Base-by-base conservation (phyloP, 495 filamentous ascomycete genomes). In the Xanthoparmelia taractica region DNA sequence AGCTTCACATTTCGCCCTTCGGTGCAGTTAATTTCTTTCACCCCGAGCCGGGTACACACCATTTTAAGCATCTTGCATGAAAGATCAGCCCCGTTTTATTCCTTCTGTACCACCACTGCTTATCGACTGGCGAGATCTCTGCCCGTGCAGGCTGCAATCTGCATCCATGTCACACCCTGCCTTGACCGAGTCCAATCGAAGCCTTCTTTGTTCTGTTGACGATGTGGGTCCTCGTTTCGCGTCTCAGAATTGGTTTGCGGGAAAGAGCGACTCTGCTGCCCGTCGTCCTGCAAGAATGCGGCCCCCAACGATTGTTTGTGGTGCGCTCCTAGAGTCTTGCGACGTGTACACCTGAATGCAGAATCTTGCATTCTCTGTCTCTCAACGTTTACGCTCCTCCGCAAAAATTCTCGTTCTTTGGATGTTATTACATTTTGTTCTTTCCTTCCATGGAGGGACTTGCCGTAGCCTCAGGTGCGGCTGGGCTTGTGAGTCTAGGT, bases 401-500 rank as follows among this genome's bases (percentile, higher is more conserved):
- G n/a, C n/a, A n/a, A n/a, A n/a, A n/a, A n/a, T n/a, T n/a, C 34
- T 36, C 34, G 34, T 36, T 36, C 34, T 36, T 4, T 36, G 10
- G 34, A 36, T 5, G 34, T 36, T 11, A 40, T 40, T 40, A 40
- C 13, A 52, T 6, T 5, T 13, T 31, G 12, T 13, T 3, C 25
- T 8, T 0, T 52, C 25, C 48, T 31, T 52, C 13, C 12, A 65
- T 61, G 57, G 63, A 65, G 29, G 34, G 37, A 18, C 37, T 65
- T 20, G 17, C 57, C n/a, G 47, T 61, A 34, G 63, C 57, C 37
- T 29, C 55, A 27, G 58, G 64, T 50, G 57, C 57, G 20, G 65
- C 57, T 37, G 66, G 66, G 13, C 13, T 67, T 20, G 33, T 67
- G 29, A 69, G 60, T 37, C 38, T 67, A 2, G 66, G 66, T 47